Conservation (phyloP, 345 rosid genomes). For the Camelina sativa region DNA sequence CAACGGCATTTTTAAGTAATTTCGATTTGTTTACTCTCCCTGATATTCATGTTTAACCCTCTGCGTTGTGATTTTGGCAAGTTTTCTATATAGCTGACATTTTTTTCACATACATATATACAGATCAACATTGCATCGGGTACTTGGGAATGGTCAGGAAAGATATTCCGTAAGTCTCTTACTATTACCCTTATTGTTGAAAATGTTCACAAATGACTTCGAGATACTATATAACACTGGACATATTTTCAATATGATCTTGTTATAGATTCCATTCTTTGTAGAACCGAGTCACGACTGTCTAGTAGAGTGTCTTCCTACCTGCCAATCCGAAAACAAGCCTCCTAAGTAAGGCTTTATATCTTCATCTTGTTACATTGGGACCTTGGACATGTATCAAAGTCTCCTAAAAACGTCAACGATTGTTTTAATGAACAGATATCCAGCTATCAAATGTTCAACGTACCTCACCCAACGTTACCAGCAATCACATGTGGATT, state of each 20-base stretch:
- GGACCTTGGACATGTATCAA: neutral
- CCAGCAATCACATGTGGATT: conserved; percentile 64
- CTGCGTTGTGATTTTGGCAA: too few relatives aligned
- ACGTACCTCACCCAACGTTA: conserved; percentile 66
- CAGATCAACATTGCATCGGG: conserved; percentile 91
- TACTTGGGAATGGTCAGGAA: conserved; percentile 65
- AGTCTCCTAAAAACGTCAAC: neutral
- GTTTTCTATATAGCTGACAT: too few relatives aligned
- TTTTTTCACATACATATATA: neutral
- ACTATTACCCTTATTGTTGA: neutral
- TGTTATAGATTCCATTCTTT: conserved; percentile 67
- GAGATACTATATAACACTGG: neutral
- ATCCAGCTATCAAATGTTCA: conserved; percentile 63
- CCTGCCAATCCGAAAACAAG: conserved; percentile 70
- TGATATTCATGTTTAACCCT: neutral
- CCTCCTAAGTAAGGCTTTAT: conserved; percentile 68
- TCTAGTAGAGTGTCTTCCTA: conserved; percentile 81
- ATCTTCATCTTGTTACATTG: neutral
- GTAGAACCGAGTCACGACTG: conserved; percentile 78
- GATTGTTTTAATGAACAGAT: conserved; percentile 41
- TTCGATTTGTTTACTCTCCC: neutral
- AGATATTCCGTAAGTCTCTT: conserved; percentile 71
- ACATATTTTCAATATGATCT: neutral
- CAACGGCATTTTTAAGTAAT: conserved; percentile 80
- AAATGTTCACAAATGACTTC: neutral